Percentiles rank a stretch among this genome's conserved stretches.
phyloP scores from a whole-genome alignment of 2,329 filamentous ascomycete species.

The Phialophora tarda region DNA sequence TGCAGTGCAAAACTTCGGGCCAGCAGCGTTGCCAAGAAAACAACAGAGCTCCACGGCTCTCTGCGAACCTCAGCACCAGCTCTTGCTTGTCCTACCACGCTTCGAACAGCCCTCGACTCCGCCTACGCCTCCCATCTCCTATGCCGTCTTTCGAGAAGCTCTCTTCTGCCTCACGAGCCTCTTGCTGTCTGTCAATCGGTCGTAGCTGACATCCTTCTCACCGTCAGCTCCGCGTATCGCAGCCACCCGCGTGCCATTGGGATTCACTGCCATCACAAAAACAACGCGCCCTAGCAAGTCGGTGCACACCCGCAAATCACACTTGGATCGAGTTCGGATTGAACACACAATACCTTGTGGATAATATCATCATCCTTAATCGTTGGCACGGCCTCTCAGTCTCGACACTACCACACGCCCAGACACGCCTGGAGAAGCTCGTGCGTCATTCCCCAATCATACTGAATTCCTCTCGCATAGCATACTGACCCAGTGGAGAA shows the following conservation, averaged over 20 bases:
- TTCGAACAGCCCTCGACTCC: constrained; percentile 6
- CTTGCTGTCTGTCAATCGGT: constrained; percentile 2
- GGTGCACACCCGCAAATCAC: constrained; percentile 16
- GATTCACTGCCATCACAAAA: constrained; percentile 19
- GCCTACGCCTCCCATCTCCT: constrained; percentile 13
- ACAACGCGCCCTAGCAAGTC: constrained; percentile 27
- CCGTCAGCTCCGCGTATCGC: constrained; percentile 5
- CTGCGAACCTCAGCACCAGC: constrained; percentile 13
- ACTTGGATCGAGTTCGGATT: neutral
- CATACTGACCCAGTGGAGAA: constrained; percentile 26
- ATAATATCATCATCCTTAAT: neutral
- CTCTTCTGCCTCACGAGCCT: constrained; percentile 9
- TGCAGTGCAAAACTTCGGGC: constrained; percentile 15
- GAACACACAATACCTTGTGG: neutral
- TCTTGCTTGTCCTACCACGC: constrained; percentile 13
- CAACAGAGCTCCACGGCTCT: constrained; percentile 32
- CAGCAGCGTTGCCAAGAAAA: constrained; percentile 36
- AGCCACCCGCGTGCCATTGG: constrained; percentile 18
- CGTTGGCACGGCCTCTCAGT: constrained; percentile 13
- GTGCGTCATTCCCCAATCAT: constrained; percentile 40
- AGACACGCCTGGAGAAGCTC: constrained; percentile 35
- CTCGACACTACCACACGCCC: constrained; percentile 18
- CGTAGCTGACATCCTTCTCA: constrained; percentile 15
- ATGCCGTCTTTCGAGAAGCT: constrained; percentile 16
- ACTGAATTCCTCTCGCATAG: constrained; percentile 30